Evolutionary conservation across 345 rosid genomes (phyloP).

Genomic region (Gossypium arboreum): DNA sequence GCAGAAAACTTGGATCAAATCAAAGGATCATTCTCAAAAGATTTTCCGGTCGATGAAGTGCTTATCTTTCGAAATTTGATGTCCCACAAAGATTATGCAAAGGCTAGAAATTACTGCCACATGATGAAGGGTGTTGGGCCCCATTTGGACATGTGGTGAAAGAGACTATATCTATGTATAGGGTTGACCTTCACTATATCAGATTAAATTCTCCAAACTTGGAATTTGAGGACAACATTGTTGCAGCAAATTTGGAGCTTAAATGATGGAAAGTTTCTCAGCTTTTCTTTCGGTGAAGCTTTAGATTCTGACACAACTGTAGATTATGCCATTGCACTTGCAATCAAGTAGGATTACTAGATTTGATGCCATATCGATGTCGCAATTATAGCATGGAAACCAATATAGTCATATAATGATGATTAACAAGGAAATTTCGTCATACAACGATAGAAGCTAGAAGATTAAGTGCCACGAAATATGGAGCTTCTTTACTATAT

Average conservation of each 20-base stretch:
- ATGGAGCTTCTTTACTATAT: not conserved
- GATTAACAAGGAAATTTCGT: not conserved
- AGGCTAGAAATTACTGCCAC: slow-evolving; percentile 3
- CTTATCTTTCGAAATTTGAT: not conserved
- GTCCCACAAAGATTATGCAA: slow-evolving; percentile 9
- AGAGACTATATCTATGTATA: not conserved
- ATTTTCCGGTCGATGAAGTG: slow-evolving; percentile 9
- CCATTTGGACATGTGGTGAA: slow-evolving; percentile 6
- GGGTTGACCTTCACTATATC: slow-evolving; percentile 12
- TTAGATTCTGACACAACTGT: not conserved
- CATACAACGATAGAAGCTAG: not conserved
- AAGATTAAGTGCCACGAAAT: not conserved
- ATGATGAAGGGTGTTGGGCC: not conserved
- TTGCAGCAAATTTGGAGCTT: not conserved
- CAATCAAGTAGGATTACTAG: not conserved
- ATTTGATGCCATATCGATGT: slow-evolving; percentile 14
- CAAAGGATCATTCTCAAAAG: slow-evolving; percentile 1
- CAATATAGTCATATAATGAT: slow-evolving; percentile 1
- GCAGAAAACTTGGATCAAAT: not conserved
- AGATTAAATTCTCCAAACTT: not conserved
- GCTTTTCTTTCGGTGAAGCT: slow-evolving; percentile 10
- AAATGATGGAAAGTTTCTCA: not conserved
- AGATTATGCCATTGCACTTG: slow-evolving; percentile 1
- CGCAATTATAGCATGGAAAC: slow-evolving; percentile 9
- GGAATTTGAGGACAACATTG: slow-evolving; percentile 9